Base-by-base conservation (phyloP, 345 rosid species). In the Theobroma cacao region DNA sequence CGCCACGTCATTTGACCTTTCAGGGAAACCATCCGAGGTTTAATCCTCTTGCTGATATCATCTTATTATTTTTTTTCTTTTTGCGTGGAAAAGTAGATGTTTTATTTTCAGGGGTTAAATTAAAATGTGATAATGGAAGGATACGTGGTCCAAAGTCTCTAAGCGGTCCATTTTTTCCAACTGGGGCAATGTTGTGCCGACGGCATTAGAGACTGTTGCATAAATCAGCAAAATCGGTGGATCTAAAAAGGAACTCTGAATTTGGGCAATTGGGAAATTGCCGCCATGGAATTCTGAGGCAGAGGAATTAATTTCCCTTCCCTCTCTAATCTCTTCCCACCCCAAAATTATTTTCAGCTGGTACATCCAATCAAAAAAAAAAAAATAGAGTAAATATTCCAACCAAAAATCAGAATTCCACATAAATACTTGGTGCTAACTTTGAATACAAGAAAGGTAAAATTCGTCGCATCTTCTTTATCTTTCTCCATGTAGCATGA, bases 1-100 rank as follows among this genome's bases (percentile, higher is more conserved):
- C 53, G 43, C 75, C 75, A 72, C 75, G 62, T 34, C 75, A 72
- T 33, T 62, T 2, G 31, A 33, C 20, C 9, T 30, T 71, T 50
- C 31, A 0, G 0, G 47, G 62, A 72, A 72, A 53, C 62, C 13
- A 53, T 72, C 47, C 62, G 47, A 72, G 41, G 75, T 52, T 72
- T 53, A 52, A 50, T 33, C 20, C 61, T 47, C 9, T 33, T 12
- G 28, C 45, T 50, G 45, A 50, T 47, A 62, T 53, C 33, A 43
- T 31, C 11, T 63, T 63, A 1, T 33, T 31, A 0, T 31, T 5
- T 30, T 9, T 1, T 56, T 24, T 55, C 1, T 3, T 1, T 24
- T 56, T 58, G 2, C 13, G 34, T 12, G 33, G 34, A 11, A 30
- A 13, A 14, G 36, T 14, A 30, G 31, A 12, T 14, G 5, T 31